Evolutionary conservation across 805 yeast genomes (phyloP).

Genomic region (Peterozyma xylosa): DNA sequence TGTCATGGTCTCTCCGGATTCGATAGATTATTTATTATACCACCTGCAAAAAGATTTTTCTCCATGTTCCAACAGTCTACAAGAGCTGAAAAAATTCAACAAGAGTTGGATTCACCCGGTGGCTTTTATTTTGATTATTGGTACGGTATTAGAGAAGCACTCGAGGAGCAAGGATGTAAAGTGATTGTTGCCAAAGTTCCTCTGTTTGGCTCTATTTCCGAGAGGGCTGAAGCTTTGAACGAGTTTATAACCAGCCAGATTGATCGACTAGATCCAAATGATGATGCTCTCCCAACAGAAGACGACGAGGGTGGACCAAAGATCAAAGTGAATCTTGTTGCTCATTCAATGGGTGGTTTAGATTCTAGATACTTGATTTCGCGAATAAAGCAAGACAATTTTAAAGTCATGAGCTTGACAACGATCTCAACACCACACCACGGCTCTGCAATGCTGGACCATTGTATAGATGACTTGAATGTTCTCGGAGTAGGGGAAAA

Average conservation of each 20-base stretch:
- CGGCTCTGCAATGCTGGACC: constrained; percentile 81
- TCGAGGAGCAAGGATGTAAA: constrained; percentile 54
- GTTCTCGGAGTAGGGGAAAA: constrained; percentile 15
- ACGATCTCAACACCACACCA: constrained; percentile 86
- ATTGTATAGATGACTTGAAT: constrained; percentile 30
- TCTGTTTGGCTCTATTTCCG: constrained; percentile 68
- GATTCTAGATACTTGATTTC: constrained; percentile 76
- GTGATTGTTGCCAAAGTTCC: constrained; percentile 76
- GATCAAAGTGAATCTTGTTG: constrained; percentile 62
- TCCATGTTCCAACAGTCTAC: constrained; percentile 5
- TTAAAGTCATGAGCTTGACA: constrained; percentile 65
- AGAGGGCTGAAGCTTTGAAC: constrained; percentile 55
- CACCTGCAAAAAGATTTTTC: constrained; percentile 10
- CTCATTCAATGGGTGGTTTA: constrained; percentile 94
- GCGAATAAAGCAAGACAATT: constrained; percentile 36
- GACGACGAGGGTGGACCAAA: constrained; percentile 12
- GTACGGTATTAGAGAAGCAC: constrained; percentile 65
- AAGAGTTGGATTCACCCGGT: constrained; percentile 15
- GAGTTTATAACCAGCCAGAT: constrained; percentile 30
- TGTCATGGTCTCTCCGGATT: constrained; percentile 90
- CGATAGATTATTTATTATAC: constrained; percentile 44
- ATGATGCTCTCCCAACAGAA: constrained; percentile 13
- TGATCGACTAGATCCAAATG: constrained; percentile 11
- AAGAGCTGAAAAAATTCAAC: constrained; percentile 10
- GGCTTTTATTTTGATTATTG: constrained; percentile 60